Evolutionary conservation across 495 filamentous ascomycete species (phyloP).

Genomic region (Recurvomyces mirabilis): DNA sequence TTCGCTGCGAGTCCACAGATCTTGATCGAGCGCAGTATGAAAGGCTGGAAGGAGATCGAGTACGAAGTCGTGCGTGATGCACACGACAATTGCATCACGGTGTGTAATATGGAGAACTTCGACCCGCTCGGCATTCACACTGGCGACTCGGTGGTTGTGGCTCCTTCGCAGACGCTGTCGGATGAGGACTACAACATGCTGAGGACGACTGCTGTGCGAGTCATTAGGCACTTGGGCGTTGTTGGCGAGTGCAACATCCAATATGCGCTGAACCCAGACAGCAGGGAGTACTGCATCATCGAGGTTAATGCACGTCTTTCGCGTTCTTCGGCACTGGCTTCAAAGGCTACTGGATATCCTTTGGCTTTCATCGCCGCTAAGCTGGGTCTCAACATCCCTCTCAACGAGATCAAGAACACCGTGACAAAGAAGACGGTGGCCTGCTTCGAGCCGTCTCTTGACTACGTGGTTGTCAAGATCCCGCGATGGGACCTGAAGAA

Average conservation of each 20-base stretch:
- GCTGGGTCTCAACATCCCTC: slow-evolving; percentile 81
- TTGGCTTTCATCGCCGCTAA: slow-evolving; percentile 95
- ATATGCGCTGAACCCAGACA: slow-evolving; percentile 90
- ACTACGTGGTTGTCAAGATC: slow-evolving; percentile 99
- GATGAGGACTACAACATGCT: slow-evolving; percentile 99
- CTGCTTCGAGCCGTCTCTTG: slow-evolving; percentile 97
- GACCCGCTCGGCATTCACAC: slow-evolving; percentile 94
- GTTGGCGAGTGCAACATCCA: slow-evolving; percentile 98
- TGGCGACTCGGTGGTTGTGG: slow-evolving; percentile 93
- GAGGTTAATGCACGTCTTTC: slow-evolving; percentile 97
- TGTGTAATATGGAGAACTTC: slow-evolving; percentile 99
- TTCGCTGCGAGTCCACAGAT: slow-evolving; percentile 93
- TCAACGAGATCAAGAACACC: slow-evolving; percentile 93
- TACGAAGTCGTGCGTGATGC: slow-evolving; percentile 95
- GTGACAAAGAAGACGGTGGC: slow-evolving; percentile 94
- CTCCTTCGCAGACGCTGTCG: slow-evolving; percentile 86
- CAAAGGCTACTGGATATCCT: slow-evolving; percentile 95
- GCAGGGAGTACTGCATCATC: slow-evolving; percentile 92
- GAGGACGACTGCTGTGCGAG: slow-evolving; percentile 88
- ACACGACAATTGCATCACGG: slow-evolving; percentile 94
- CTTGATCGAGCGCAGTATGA: slow-evolving; percentile 95
- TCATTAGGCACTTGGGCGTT: slow-evolving; percentile 88
- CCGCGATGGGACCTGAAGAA: slow-evolving; percentile 98
- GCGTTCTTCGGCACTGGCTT: slow-evolving; percentile 88
- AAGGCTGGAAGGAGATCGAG: slow-evolving; percentile 98